A percentile compares a stretch with the other conserved stretches of the same genome.
These are phyloP conservation scores for Porcisia hertigi DNA, from an alignment of 208 protist genomes.

Conservation along the genomic window DNA sequence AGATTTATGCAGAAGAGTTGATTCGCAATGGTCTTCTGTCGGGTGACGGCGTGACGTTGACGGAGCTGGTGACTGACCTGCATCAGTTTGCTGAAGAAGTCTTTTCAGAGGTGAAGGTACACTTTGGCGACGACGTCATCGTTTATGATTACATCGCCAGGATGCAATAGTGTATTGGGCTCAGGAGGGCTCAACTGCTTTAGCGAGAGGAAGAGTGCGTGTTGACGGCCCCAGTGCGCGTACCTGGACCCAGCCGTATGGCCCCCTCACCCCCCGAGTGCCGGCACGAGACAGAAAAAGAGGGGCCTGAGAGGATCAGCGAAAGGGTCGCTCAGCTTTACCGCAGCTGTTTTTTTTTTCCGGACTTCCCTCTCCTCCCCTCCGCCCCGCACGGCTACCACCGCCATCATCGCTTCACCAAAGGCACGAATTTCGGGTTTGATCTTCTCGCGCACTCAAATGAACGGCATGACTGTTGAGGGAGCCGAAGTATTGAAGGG, in stretches of 20 bases:
- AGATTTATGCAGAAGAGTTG: conserved; percentile 59
- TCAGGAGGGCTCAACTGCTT: background rate
- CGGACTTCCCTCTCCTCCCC: background rate
- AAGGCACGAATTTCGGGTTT: background rate
- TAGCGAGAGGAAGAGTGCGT: background rate
- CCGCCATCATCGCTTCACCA: background rate
- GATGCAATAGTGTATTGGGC: conserved; percentile 2
- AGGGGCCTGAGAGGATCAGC: background rate
- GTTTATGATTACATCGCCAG: conserved; percentile 38
- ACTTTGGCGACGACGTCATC: conserved; percentile 42
- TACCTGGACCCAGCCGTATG: too few species aligned
- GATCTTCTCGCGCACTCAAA: too few species aligned
- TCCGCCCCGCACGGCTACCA: too few species aligned
- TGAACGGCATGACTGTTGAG: too few species aligned
- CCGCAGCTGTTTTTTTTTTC: background rate
- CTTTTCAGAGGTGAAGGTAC: conserved; percentile 18
- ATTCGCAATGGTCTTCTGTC: conserved; percentile 54
- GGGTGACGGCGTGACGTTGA: conserved; percentile 32
- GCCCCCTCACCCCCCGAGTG: too few species aligned
- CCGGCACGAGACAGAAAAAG: background rate
- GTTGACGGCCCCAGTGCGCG: too few species aligned
- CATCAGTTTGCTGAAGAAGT: conserved; percentile 42
- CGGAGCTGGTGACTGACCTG: conserved; percentile 43
- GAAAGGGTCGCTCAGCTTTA: background rate
- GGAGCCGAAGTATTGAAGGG: too few species aligned